Conservation (phyloP, 2,329 filamentous ascomycete genomes). For the Trichophyton benhamiae region DNA sequence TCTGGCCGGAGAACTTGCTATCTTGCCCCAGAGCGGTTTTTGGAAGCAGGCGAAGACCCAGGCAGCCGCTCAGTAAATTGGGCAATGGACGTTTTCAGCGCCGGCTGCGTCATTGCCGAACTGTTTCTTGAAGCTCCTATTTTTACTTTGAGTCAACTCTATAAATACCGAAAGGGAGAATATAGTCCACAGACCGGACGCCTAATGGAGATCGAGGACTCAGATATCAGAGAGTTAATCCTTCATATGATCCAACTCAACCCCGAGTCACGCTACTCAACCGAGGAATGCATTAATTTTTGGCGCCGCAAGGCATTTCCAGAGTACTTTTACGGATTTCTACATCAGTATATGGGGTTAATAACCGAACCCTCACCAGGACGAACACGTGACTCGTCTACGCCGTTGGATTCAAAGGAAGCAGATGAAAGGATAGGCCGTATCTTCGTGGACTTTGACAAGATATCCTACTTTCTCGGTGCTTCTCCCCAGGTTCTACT, state of each 20-base stretch:
- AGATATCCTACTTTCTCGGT: constrained; percentile 87
- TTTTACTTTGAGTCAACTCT: constrained; percentile 94
- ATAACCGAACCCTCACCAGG: constrained; percentile 84
- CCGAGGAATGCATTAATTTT: constrained; percentile 85
- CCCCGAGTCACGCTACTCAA: constrained; percentile 80
- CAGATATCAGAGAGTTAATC: constrained; percentile 76
- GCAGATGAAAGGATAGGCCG: constrained; percentile 89
- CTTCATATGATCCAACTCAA: constrained; percentile 93
- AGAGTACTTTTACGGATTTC: constrained; percentile 90
- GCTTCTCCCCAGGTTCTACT: constrained; percentile 45
- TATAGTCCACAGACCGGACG: constrained; percentile 77
- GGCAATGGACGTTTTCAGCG: constrained; percentile 99
- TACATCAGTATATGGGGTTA: constrained; percentile 94
- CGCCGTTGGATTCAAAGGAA: constrained; percentile 63
- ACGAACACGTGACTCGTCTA: constrained; percentile 56
- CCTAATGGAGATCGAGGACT: constrained; percentile 75
- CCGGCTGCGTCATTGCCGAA: constrained; percentile 91
- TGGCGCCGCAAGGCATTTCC: constrained; percentile 90
- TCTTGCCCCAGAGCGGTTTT: constrained; percentile 83
- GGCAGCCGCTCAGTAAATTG: constrained; percentile 57
- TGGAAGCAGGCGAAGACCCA: constrained; percentile 55
- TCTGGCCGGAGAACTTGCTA: constrained; percentile 89
- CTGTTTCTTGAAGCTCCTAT: constrained; percentile 89
- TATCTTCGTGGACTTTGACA: constrained; percentile 90
- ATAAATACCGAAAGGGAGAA: constrained; percentile 83